phyloP scores from a whole-genome alignment of 805 yeast species.

The Sugiyamaella qingdaonensis region DNA sequence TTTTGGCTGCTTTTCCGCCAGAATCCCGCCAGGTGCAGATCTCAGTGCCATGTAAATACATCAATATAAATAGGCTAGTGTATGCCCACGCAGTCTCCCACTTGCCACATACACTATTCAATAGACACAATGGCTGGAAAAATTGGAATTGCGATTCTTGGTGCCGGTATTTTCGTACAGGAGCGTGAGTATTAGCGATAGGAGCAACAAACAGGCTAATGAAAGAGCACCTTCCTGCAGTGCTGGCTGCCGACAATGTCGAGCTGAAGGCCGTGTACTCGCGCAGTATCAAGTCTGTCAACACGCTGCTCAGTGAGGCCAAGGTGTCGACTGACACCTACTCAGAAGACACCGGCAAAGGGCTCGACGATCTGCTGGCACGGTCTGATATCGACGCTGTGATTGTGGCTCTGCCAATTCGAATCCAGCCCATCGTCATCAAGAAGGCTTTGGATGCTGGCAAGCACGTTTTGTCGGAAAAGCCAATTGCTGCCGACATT shows the following conservation, averaged over 20 bases:
- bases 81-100: too few relatives aligned
- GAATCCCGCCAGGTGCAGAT: too few relatives aligned
- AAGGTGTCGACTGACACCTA: conserved; percentile 15
- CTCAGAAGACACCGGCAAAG: conserved; percentile 20
- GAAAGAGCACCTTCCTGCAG: conserved; percentile 16
- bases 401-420: conserved; percentile 25
- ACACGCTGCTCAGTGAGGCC: conserved; percentile 11
- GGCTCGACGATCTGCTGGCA: conserved; percentile 19
- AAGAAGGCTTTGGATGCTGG: conserved; percentile 23
- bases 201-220: not conserved
- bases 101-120: too few relatives aligned
- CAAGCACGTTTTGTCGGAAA: conserved; percentile 29
- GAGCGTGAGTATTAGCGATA: conserved; percentile 8
- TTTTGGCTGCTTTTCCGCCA: too few relatives aligned
- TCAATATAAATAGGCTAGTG: too few relatives aligned
- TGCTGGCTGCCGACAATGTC: conserved; percentile 3
- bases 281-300: conserved; percentile 15
- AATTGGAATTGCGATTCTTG: conserved; percentile 16
- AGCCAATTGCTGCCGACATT: conserved; percentile 25
- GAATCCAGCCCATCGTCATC: conserved; percentile 23
- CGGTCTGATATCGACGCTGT: conserved; percentile 26
- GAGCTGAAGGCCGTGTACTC: conserved; percentile 19
- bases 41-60: too few relatives aligned
- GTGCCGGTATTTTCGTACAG: conserved; percentile 17
- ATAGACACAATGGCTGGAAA: conserved; percentile 10